Evolutionary conservation across 2,329 filamentous ascomycete species (phyloP), one percentile per base, ranked within the genome.

Genomic region (Ophiostoma populinum): DNA sequence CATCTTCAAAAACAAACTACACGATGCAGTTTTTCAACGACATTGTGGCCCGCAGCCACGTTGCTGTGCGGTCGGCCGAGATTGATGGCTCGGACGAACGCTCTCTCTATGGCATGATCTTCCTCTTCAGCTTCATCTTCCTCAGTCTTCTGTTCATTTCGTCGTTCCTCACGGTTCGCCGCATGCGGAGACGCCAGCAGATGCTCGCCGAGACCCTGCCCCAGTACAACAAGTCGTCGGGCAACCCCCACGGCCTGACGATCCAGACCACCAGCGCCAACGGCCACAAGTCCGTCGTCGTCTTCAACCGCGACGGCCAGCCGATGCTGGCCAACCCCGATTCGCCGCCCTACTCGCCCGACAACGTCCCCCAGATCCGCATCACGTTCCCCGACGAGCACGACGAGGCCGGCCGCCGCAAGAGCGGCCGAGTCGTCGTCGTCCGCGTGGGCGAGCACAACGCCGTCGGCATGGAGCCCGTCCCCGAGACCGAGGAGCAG

Each of bases 361-460:
- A 72, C 55, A 78, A 80, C 45, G 69, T 95, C 19, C 90, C 90
- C 15, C 81, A 95, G 60, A 98, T 98, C 50, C 83, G 86, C 57
- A 93, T 98, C 56, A 95, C 90, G 24, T 95, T 98, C 63, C 90
- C 90, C 12, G 82, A 92, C 48, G 90, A 95, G 63, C 77, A 92
- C 47, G 86, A 94, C 51, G 80, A 83, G 46, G 62, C 71, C 36
- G 87, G 87, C 46, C 82, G 75, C 56, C 68, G 69, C 47, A 80
- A 80, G 61, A 83, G 78, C 45, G 87, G 87, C 22, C 75, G 86
- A 21, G 85, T 95, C 34, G 79, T 98, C 16, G 74, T 95, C 24
- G 87, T 98, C 37, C 73, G 82, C 35, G 82, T 95, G 34, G 85
- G 86, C 42, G 90, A 95, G 45, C 36, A 41, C 29, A 78, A 81